Evolutionary conservation across 139 green algal species (phyloP).

Genomic region (Coelastrella sp.): DNA sequence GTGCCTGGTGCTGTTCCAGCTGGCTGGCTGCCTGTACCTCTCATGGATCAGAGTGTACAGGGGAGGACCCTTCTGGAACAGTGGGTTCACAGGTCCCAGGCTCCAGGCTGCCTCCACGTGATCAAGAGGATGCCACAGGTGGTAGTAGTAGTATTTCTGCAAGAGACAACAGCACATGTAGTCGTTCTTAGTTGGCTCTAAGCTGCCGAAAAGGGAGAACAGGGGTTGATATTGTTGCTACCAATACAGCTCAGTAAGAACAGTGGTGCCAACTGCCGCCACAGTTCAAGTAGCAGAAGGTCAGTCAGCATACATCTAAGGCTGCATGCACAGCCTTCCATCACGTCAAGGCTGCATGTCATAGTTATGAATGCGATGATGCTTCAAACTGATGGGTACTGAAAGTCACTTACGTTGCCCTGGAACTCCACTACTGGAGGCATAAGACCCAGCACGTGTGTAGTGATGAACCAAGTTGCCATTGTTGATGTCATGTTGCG

Average conservation of each 20-base stretch:
- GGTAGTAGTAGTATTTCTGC: constrained; percentile 51
- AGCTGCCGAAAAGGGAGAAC: no score
- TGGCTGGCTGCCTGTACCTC: constrained; percentile 16
- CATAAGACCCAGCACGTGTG: constrained; percentile 38
- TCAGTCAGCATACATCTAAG: no score
- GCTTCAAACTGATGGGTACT: neutral
- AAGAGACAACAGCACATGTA: neutral
- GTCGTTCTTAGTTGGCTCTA: neutral
- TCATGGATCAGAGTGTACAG: constrained; percentile 43
- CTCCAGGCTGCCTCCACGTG: constrained; percentile 36
- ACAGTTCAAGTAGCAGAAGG: no score
- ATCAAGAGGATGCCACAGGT: constrained; percentile 48
- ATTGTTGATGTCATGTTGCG: constrained; percentile 38
- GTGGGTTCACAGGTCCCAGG: neutral
- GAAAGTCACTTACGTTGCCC: constrained; percentile 31
- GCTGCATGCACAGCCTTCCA: no score
- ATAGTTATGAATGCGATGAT: neutral
- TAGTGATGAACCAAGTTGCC: constrained; percentile 31
- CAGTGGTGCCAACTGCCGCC: no score
- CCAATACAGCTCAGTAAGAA: no score
- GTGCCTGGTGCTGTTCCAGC: neutral
- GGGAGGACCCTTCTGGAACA: neutral
- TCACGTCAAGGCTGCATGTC: no score
- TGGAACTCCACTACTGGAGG: constrained; percentile 37
- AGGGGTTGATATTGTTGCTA: no score